These are phyloP conservation scores for Alliaria petiolata DNA, from an alignment of 345 rosid species.

Conservation along the genomic window DNA sequence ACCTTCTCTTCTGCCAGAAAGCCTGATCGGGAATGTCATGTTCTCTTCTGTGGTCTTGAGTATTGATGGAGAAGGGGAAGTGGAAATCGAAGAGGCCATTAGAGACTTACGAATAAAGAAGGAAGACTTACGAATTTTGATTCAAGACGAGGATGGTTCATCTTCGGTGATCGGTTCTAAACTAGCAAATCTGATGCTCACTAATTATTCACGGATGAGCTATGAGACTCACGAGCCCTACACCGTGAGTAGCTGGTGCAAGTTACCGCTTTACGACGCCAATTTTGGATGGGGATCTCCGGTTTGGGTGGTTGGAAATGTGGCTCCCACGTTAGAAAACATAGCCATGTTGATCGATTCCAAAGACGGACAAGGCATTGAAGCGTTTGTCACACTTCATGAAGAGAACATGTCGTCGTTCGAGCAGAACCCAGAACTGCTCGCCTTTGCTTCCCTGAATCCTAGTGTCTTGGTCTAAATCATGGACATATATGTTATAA, in stretches of 20 bases:
- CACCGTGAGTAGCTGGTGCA: constrained; percentile 42
- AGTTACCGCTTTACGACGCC: constrained; percentile 39
- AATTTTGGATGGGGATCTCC: constrained; percentile 52
- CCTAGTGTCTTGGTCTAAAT: constrained; percentile 26
- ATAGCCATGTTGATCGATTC: constrained; percentile 28
- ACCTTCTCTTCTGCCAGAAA: constrained; percentile 17
- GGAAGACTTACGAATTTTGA: background rate
- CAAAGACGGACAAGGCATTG: constrained; percentile 38
- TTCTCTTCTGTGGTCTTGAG: background rate
- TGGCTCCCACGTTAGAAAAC: constrained; percentile 8
- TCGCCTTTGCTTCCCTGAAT: constrained; percentile 34
- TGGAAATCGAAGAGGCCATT: background rate
- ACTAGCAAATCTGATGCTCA: constrained; percentile 5
- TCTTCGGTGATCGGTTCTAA: constrained; percentile 1
- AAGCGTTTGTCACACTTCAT: constrained; percentile 43
- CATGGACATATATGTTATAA: too few species aligned
- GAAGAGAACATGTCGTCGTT: constrained; percentile 41
- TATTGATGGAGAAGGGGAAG: background rate
- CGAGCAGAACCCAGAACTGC: constrained; percentile 39
- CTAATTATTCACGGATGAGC: background rate
- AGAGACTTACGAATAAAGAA: background rate
- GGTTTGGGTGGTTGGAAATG: constrained; percentile 32
- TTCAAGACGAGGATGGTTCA: background rate
- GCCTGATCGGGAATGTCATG: constrained; percentile 30
- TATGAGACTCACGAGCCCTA: constrained; percentile 17